These are phyloP conservation scores for Pittosporum tobira DNA, from an alignment of 129 eudicot species.

Conservation along the genomic window DNA sequence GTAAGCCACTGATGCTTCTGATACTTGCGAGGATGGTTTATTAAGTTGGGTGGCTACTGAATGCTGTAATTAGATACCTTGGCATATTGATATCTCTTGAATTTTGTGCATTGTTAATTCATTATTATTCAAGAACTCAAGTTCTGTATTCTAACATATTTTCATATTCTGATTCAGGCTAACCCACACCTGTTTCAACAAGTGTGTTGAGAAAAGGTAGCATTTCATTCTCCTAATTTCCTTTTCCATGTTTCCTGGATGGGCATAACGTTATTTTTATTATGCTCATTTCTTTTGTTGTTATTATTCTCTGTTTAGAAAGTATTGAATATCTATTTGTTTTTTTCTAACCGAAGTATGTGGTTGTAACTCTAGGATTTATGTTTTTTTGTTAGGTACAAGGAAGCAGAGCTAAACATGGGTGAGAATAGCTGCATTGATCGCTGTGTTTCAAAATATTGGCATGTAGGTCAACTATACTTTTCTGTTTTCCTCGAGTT, in stretches of 20 bases:
- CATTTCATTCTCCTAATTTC: background rate
- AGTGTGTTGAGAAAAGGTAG: conserved; percentile 69
- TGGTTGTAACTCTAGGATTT: conserved; percentile 3
- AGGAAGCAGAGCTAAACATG: conserved; percentile 79
- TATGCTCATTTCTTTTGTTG: background rate
- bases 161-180: conserved; percentile 50
- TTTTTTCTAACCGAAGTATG: background rate
- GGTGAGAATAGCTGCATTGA: conserved; percentile 93
- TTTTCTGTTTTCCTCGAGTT: background rate
- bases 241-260: background rate
- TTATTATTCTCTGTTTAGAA: background rate
- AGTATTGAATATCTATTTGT: background rate
- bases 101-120: background rate
- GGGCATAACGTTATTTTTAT: background rate
- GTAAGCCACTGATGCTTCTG: too few species aligned
- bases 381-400: conserved; percentile 57
- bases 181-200: conserved; percentile 71
- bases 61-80: too few species aligned
- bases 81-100: background rate
- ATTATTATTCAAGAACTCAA: background rate
- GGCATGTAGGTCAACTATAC: conserved; percentile 45
- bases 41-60: too few species aligned
- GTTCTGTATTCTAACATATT: conserved; percentile 1
- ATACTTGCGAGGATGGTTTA: background rate
- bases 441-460: conserved; percentile 84